phyloP scores from a whole-genome alignment of 176 grass and related monocot genomes.

The Triticum monococcum region DNA sequence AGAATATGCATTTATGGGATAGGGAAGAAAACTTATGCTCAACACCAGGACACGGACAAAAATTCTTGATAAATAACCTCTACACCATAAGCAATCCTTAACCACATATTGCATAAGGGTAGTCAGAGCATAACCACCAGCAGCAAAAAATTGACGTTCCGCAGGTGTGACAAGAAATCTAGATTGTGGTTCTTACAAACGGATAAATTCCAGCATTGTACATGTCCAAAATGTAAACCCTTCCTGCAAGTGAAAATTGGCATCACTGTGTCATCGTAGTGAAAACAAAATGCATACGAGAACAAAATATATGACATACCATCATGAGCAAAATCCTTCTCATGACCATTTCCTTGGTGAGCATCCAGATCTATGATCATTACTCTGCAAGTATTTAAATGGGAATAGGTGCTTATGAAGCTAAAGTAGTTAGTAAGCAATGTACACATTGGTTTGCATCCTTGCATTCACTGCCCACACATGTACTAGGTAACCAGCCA shows the following conservation, averaged over 20 bases:
- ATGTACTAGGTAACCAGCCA: not conserved
- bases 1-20: not conserved
- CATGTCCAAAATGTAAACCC: constrained; percentile 96
- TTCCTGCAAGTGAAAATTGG: constrained; percentile 37
- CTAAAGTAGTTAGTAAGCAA: not conserved
- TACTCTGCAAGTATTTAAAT: constrained; percentile 47
- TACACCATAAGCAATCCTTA: not conserved
- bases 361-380: constrained; percentile 99
- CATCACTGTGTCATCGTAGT: constrained; percentile 4
- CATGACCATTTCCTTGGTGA: constrained; percentile 98
- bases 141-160: not conserved
- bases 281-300: constrained; percentile 5
- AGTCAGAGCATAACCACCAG: not conserved
- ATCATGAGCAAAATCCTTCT: constrained; percentile 87
- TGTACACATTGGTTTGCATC: not conserved
- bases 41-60: not conserved
- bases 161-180: not conserved
- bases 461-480: not conserved
- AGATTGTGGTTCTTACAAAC: constrained; percentile 56
- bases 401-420: not conserved
- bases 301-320: constrained; percentile 32
- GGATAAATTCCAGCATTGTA: constrained; percentile 97
- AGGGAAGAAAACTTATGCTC: constrained; percentile 4
- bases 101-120: not conserved
- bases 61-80: not conserved